These are phyloP conservation scores for Nannizziopsis arthrosporioides DNA, from an alignment of 2,329 filamentous ascomycete genomes.

Conservation along the genomic window DNA sequence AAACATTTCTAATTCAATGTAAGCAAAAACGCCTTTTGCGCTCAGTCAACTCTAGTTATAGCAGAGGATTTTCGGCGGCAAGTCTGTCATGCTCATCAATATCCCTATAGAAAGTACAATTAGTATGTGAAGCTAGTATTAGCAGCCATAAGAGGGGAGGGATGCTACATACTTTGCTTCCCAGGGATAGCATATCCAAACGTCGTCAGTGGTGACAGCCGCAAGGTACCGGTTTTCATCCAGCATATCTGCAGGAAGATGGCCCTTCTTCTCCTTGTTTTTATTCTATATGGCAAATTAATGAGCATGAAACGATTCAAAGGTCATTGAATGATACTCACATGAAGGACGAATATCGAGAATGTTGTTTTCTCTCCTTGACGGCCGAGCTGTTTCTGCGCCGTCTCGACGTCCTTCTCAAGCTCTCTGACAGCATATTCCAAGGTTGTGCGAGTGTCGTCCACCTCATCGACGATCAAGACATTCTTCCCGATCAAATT, in stretches of 20 bases:
- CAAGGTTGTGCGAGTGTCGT: slow-evolving; percentile 86
- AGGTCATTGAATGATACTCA: slow-evolving; percentile 35
- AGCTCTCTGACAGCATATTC: slow-evolving; percentile 90
- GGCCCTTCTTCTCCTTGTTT: slow-evolving; percentile 90
- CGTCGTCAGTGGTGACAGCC: slow-evolving; percentile 76
- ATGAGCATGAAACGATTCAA: slow-evolving; percentile 1
- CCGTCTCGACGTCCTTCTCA: slow-evolving; percentile 82
- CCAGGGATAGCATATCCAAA: slow-evolving; percentile 99
- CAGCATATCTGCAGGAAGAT: slow-evolving; percentile 66
- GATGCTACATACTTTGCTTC: slow-evolving; percentile 58
- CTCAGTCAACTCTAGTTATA: not conserved
- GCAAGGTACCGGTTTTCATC: slow-evolving; percentile 64
- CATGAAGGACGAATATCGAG: slow-evolving; percentile 88
- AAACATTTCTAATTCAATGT: not conserved
- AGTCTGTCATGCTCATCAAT: slow-evolving; percentile 82
- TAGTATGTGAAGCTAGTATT: not conserved
- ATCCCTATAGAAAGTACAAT: slow-evolving; percentile 40
- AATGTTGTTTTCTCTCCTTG: slow-evolving; percentile 69
- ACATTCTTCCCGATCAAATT: slow-evolving; percentile 85
- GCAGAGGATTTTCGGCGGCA: slow-evolving; percentile 32
- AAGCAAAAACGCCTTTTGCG: too few relatives aligned
- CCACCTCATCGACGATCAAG: slow-evolving; percentile 88
- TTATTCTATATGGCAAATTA: slow-evolving; percentile 57
- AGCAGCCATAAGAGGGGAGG: not conserved
- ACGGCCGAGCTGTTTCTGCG: slow-evolving; percentile 59